Evolutionary conservation across 306 rosid genomes (phyloP).

Genomic region (Citrullus mucosospermus): DNA sequence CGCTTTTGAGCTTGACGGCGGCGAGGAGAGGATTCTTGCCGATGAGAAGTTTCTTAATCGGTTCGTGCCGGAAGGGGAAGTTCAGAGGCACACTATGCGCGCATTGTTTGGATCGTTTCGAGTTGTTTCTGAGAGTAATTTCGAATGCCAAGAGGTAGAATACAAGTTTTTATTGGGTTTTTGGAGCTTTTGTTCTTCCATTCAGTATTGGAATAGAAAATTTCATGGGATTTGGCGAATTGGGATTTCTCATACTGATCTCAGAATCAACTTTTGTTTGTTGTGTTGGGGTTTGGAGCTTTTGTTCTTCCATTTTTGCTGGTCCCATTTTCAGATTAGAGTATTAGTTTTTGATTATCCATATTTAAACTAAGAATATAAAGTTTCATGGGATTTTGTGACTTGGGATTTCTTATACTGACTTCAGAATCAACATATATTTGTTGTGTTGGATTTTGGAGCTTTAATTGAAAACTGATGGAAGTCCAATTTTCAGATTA

Average conservation of each 20-base stretch:
- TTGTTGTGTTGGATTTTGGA: not conserved
- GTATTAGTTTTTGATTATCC: not conserved
- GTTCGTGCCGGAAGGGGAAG: conserved; percentile 40
- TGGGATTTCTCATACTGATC: not conserved
- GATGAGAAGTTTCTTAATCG: conserved; percentile 27
- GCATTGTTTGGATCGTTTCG: conserved; percentile 41
- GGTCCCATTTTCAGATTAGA: not conserved
- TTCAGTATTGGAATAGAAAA: not conserved
- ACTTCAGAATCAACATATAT: not conserved
- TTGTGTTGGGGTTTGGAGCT: not conserved
- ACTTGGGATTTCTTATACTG: not conserved
- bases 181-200: not conserved
- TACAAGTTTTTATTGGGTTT: not conserved
- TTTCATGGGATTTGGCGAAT: not conserved
- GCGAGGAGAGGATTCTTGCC: conserved; percentile 24
- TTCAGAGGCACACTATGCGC: conserved; percentile 58
- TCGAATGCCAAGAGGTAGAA: conserved; percentile 60
- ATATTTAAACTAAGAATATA: not conserved
- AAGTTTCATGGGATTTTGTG: not conserved
- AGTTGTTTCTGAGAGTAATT: conserved; percentile 34
- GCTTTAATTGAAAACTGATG: not conserved
- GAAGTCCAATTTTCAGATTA: not conserved
- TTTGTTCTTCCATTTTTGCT: not conserved
- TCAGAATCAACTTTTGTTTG: not conserved
- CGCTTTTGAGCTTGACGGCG: conserved; percentile 66